Evolutionary conservation across 768 basidiomycete genomes (phyloP).

Genomic region (Collybia sordida): DNA sequence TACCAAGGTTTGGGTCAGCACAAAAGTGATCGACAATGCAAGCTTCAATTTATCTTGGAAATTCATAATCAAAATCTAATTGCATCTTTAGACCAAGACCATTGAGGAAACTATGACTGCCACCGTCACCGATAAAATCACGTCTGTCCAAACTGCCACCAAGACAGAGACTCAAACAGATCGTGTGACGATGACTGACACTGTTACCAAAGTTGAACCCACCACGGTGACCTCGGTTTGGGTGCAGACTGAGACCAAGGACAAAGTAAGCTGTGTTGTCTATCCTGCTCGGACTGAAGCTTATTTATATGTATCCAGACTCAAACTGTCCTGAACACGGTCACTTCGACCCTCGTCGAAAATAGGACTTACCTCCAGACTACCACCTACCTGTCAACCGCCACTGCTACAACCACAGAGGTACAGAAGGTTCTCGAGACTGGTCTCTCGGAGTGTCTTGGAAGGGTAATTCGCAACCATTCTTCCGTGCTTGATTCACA

Average conservation of each 20-base stretch:
- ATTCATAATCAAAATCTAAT: neutral
- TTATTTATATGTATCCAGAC: conserved; percentile 37
- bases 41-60: conserved; percentile 11
- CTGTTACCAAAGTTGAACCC: conserved; percentile 52
- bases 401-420: conserved; percentile 45
- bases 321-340: conserved; percentile 54
- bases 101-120: conserved; percentile 47
- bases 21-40: conserved; percentile 58
- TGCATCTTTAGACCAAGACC: conserved; percentile 32
- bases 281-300: neutral
- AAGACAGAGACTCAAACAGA: conserved; percentile 56
- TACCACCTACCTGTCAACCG: conserved; percentile 50
- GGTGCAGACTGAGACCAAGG: conserved; percentile 55
- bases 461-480: conserved; percentile 31
- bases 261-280: conserved; percentile 42
- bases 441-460: conserved; percentile 53
- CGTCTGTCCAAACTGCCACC: conserved; percentile 55
- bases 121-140: conserved; percentile 52
- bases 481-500: neutral
- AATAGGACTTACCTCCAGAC: conserved; percentile 49
- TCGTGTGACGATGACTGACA: conserved; percentile 49
- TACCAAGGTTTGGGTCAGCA: conserved; percentile 49
- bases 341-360: conserved; percentile 52
- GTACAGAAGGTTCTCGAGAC: conserved; percentile 47
- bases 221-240: conserved; percentile 58